A percentile compares a stretch with the other conserved stretches of the same genome.
These are phyloP conservation scores for Aeschynomene evenia DNA, from an alignment of 306 rosid genomes.

Conservation along the genomic window DNA sequence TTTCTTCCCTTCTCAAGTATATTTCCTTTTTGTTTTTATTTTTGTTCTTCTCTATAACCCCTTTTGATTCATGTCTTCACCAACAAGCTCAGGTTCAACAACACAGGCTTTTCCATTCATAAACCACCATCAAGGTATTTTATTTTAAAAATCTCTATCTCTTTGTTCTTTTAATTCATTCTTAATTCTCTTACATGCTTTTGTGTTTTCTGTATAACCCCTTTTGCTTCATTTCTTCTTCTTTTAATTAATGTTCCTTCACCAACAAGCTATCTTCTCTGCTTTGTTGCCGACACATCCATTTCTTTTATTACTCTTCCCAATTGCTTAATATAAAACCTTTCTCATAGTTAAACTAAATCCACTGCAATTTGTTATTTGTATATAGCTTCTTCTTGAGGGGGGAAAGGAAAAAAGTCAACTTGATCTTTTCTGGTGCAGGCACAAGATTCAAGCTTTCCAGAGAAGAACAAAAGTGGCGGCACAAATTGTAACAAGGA, in stretches of 20 bases:
- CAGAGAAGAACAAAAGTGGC: conserved; percentile 34
- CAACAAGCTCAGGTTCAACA: conserved; percentile 41
- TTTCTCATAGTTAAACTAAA: background rate
- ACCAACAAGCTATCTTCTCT: conserved; percentile 23
- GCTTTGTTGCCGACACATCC: conserved; percentile 10
- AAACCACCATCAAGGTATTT: conserved; percentile 43
- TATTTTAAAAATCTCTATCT: too few relatives aligned
- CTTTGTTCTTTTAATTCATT: conserved; percentile 17
- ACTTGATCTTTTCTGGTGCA: conserved; percentile 28
- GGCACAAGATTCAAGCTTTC: conserved; percentile 44
- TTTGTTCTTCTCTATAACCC: too few relatives aligned
- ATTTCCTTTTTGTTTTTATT: too few relatives aligned
- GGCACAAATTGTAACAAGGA: conserved; percentile 27
- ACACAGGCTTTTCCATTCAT: conserved; percentile 32
- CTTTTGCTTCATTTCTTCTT: conserved; percentile 29
- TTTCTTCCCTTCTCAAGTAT: too few relatives aligned
- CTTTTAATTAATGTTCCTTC: conserved; percentile 9
- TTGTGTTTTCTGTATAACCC: conserved; percentile 20
- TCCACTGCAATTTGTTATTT: background rate
- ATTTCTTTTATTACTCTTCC: conserved; percentile 10
- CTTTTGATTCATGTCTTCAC: too few relatives aligned
- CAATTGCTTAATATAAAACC: background rate
- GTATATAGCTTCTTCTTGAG: background rate
- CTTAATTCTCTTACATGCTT: background rate
- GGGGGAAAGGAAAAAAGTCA: background rate